Evolutionary conservation across 139 green algal genomes (phyloP), one percentile per base, ranked within the genome.

Genomic region (Chlorella ohadii): DNA sequence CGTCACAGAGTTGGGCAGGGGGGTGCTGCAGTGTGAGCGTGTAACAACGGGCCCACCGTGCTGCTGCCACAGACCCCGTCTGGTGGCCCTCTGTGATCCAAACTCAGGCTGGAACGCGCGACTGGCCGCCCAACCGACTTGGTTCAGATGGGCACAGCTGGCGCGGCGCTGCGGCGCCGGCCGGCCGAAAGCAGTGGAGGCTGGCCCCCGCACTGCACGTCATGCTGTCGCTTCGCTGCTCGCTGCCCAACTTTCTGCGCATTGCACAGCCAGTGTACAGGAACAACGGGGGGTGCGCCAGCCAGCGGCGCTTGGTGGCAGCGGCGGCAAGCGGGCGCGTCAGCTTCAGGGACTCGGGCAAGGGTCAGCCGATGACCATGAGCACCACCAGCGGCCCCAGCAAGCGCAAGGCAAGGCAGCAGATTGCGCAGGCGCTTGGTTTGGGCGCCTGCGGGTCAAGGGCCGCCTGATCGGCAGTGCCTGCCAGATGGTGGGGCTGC

Each of bases 321-420:
- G 55, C 25, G 68, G 68, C 47, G 22, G 41, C 34, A 23, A 71
- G 74, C 31, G 56, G 74, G 22, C 74, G 56, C 9, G 34, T 81
- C 20, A n/a, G 15, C 17, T 75, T 75, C 68, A 56, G 47, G 41
- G 27, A 61, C 38, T 34, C 25, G 16, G 25, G 22, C 36, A 36
- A 38, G 9, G 51, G 15, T 2, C 51, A 13, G 15, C 2, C 51
- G 15, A 59, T 59, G 59, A 66, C 59, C 68, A 82, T 82, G 76
- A 72, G 59, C 59, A 82, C 76, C 2, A 79, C 47, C 28, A 57
- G 19, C 23, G 47, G 73, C 1, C 73, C 76, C 36, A 82, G 76
- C 76, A 82, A 82, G 59, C 76, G 76, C 76, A 82, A 82, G 76
- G 76, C 71, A n/a, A n/a, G n/a, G n/a, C n/a, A n/a, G n/a, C n/a